A percentile compares a stretch with the other conserved stretches of the same genome.
Evolutionary conservation across 2,329 filamentous ascomycete genomes (phyloP).

Genomic region (Phialemonium atrogriseum): DNA sequence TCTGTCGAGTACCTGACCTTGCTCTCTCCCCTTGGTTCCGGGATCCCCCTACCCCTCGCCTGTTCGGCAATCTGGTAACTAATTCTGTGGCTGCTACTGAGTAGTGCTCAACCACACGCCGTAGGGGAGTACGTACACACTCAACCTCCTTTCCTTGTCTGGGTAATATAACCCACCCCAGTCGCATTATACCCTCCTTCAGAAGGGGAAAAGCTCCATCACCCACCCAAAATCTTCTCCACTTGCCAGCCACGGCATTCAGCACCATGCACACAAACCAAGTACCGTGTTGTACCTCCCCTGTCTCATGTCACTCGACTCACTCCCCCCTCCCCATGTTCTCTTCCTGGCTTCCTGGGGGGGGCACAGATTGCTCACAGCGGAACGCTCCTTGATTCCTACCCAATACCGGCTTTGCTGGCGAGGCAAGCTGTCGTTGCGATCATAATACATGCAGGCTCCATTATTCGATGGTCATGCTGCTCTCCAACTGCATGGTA

Average conservation of each 20-base stretch:
- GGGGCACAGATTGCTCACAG: constrained; percentile 5
- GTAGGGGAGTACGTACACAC: too few relatives aligned
- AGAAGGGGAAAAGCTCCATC: constrained; percentile 13
- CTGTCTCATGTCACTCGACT: constrained; percentile 2
- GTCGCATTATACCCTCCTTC: constrained; percentile 18
- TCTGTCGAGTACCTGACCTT: constrained; percentile 1
- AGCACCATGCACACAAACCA: constrained; percentile 7
- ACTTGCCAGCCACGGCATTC: constrained; percentile 14
- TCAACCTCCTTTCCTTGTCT: constrained; percentile 14
- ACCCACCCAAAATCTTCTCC: constrained; percentile 11
- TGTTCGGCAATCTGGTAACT: constrained; percentile 22
- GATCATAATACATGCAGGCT: constrained; percentile 11
- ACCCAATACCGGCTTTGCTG: constrained; percentile 12
- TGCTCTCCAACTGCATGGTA: constrained; percentile 32
- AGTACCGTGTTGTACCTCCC: constrained; percentile 13
- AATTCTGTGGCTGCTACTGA: constrained; percentile 13
- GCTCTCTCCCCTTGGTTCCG: too few relatives aligned
- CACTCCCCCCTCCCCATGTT: background rate
- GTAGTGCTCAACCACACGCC: constrained; percentile 13
- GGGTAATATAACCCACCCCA: constrained; percentile 18
- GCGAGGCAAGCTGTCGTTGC: constrained; percentile 15
- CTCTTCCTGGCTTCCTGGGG: too few relatives aligned
- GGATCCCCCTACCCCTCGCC: too few relatives aligned
- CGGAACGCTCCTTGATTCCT: constrained; percentile 4
- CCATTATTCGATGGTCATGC: constrained; percentile 29